A percentile compares a stretch with the other conserved stretches of the same genome.
Conservation (phyloP, 2,329 filamentous ascomycete species). For the Tolypocladium guangdongense region DNA sequence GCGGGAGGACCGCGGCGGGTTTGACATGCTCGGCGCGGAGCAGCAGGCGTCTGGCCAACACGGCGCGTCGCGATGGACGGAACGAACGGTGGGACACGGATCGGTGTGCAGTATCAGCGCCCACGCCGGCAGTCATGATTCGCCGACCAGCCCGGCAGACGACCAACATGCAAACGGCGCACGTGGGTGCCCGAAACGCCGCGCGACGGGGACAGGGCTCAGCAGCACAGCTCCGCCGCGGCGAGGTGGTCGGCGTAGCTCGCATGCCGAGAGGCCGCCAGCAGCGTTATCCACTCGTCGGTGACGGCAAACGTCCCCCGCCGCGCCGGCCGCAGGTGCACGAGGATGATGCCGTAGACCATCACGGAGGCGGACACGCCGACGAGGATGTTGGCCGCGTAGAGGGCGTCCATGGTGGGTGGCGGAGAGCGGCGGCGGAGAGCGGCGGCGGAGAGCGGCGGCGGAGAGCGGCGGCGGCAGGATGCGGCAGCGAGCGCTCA, state of each 20-base stretch:
- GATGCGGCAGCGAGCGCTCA: background rate
- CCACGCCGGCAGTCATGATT: background rate
- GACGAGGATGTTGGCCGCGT: background rate
- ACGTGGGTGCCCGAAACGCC: no score
- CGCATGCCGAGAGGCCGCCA: background rate
- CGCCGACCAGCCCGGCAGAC: no score
- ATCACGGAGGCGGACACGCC: background rate
- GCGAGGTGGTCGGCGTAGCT: background rate
- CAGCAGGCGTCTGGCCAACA: no score
- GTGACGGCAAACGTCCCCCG: background rate
- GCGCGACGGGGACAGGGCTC: background rate
- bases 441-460: no score
- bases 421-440: no score
- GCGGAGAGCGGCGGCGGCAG: background rate
- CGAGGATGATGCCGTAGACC: background rate
- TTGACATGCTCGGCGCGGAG: background rate
- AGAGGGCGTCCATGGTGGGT: background rate
- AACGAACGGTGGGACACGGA: no score
- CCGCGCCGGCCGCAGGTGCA: background rate
- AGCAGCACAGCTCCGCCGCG: background rate
- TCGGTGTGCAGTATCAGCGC: background rate
- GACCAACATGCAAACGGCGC: no score
- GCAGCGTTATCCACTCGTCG: background rate
- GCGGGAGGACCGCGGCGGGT: constrained; percentile 26
- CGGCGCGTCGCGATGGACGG: no score